Evolutionary conservation across 345 rosid species (phyloP), one percentile per base, ranked within the genome.

Genomic region (Nasturtium officinale): DNA sequence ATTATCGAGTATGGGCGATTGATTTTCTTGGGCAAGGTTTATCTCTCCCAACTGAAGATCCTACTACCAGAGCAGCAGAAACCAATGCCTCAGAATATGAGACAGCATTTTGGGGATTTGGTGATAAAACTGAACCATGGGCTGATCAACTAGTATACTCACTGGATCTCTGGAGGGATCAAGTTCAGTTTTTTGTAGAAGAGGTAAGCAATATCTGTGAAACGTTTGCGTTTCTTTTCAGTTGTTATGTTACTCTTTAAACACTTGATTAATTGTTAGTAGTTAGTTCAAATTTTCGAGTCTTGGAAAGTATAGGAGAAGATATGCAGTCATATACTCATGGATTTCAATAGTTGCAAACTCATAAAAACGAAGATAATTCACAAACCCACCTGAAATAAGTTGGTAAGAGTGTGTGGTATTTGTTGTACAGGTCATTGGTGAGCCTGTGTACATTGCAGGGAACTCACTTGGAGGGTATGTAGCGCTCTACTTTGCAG

Each of bases 401-500:
- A 15, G 65, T 56, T 1, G 25, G 55, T 50, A 59, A 67, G 56
- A 43, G 16, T 61, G 6, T 46, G 51, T 54, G 57, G 26, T 64
- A 18, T 78, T 32, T 81, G 66, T 30, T 52, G 46, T 71, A 33
- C 83, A 89, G 91, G 96, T 89, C 40, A 87, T 95, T 21, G 90
- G 96, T 2, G 99, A 95, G 81, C 97, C 99, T 0, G 96, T 91
- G 21, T 89, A 87, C 77, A 42, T 91, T 40, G 96, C 90, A 35
- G 99, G 99, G 53, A 95, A 91, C 82, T 95, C 96, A 0, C 90
- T 95, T 3, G 99, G 99, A 79, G 97, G 99, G 55, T 91, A 79
- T 52, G 96, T 91, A 17, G 93, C 96, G 7, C 75, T 95, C 29
- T 89, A 85, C 84, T 87, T 89, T 71, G 93, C 99, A 15, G 99